Evolutionary conservation across 2,329 filamentous ascomycete genomes (phyloP), one percentile per base, ranked within the genome.

Genomic region (Leptographium galeiforme): DNA sequence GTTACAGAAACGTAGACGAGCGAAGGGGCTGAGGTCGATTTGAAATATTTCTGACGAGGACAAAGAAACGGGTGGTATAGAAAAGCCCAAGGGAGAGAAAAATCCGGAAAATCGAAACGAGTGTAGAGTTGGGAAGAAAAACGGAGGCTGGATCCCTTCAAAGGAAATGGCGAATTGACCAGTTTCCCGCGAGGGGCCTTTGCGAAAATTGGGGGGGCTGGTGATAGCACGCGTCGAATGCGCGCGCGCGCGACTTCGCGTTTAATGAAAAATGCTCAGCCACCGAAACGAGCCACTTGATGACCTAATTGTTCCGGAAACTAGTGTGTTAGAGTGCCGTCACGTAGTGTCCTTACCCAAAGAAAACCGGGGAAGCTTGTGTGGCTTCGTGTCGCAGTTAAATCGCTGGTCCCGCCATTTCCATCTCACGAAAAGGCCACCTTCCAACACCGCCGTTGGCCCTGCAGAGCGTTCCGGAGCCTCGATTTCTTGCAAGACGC

Each of bases 381-480:
- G 10, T 44, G 18, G 41, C 18, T 19, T 25, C 25, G 25, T 25
- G 25, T 25, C 41, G 11, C 13, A 40, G 6, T 11, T 30, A 13
- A 44, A 30, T 14, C 25, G 40, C 18, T 18, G 19, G 43, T 45
- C 25, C 43, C 43, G 43, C 43, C 19, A 32, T 19, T 45, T 30
- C 16, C 18, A 8, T 45, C 41, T 12, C 33, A 25, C 18, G 16
- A 50, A 58, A 49, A 58, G 57, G 57, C 53, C 57, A 58, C 57
- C 57, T 58, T 52, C 52, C 57, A 51, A 46, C 51, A 57, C 39
- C 4, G 4, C 25, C 36, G 10, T 8, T 2, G 7, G n/a, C 30
- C 6, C 43, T 6, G 25, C 43, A 33, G 25, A 4, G 41, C 43
- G 32, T 4, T 19, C 11, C 34, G 6, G 12, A 36, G 34, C 34